Base-by-base conservation (phyloP, 2,329 filamentous ascomycete species). In the Trichoderma hamatum region DNA sequence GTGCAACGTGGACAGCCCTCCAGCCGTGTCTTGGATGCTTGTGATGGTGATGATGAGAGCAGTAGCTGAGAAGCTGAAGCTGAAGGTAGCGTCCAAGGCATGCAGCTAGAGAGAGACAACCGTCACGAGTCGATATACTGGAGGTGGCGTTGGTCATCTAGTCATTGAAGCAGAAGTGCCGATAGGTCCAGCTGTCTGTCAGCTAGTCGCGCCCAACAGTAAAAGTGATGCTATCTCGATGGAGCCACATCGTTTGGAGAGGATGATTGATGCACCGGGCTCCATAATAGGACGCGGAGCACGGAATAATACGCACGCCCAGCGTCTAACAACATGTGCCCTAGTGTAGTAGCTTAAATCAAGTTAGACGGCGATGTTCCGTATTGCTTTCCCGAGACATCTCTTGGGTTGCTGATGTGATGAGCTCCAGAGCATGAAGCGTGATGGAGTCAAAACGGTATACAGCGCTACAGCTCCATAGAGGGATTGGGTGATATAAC, bases 281-380 rank as follows among this genome's bases (percentile, higher is more conserved):
- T 51, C 43, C 64, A 49, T 51, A 34, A 19, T 10, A 67, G 26
- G 39, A 49, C 28, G 63, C 63, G 54, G 63, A 59, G 43, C 63
- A 59, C 63, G 67, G 67, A 58, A 63, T 69, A 63, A 61, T 55
- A 63, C 59, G 59, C 59, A 60, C 54, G 39, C 55, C 56, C 32
- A 46, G 51, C 55, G 39, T 30, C 54, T 67, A 43, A 56, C 28
- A 52, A 51, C 56, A 54, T 39, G 26, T 67, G 43, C 30, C 34
- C 56, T 67, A 61, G 65, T 67, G 65, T 67, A 46, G 56, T 60
- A 67, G 65, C 55, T 67, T 67, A 67, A 60, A 60, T 61, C 65
- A 28, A 67, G 56, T 32, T 61, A 56, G 65, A 13, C 32, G 36
- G 65, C 65, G 65, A 67, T 67, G 65, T 59, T 67, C 65, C 65